phyloP scores from a whole-genome alignment of 768 basidiomycete genomes.

The Pisolithus orientalis region DNA sequence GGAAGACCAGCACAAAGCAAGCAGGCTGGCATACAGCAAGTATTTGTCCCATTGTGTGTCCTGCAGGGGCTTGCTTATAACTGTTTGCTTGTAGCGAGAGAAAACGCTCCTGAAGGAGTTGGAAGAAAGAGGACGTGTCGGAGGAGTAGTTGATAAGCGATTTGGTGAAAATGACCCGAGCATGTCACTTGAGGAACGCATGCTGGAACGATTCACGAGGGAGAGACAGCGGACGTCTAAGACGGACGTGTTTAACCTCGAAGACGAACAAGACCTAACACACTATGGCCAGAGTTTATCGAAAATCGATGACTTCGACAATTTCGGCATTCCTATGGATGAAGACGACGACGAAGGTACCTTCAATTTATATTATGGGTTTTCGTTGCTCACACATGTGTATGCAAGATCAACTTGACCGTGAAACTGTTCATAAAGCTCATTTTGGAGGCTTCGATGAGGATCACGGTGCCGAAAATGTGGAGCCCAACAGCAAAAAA shows the following conservation, averaged over 20 bases:
- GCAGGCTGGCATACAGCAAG: conserved; percentile 86
- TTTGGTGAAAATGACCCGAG: conserved; percentile 94
- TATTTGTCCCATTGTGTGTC: conserved; percentile 29
- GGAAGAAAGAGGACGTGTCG: conserved; percentile 72
- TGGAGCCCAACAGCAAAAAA: conserved; percentile 79
- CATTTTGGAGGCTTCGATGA: conserved; percentile 90
- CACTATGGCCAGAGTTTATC: conserved; percentile 89
- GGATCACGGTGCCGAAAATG: conserved; percentile 49
- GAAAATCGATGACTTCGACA: conserved; percentile 79
- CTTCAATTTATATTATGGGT: background rate
- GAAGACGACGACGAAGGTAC: conserved; percentile 47
- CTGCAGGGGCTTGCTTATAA: conserved; percentile 2
- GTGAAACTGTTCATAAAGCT: conserved; percentile 53
- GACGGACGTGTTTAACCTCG: conserved; percentile 79
- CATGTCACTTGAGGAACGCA: conserved; percentile 93
- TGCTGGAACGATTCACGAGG: conserved; percentile 91
- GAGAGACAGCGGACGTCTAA: conserved; percentile 80
- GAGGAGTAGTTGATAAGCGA: conserved; percentile 87
- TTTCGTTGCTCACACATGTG: background rate
- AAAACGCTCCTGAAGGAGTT: conserved; percentile 86
- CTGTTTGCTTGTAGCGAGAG: conserved; percentile 51
- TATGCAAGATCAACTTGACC: conserved; percentile 57
- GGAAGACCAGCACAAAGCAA: conserved; percentile 87
- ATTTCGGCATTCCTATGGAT: conserved; percentile 46
- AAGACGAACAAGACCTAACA: conserved; percentile 86